A percentile compares a stretch with the other conserved stretches of the same genome.
These are phyloP conservation scores for Pseudogymnoascus verrucosus DNA, from an alignment of 2,329 filamentous ascomycete genomes.

Conservation along the genomic window DNA sequence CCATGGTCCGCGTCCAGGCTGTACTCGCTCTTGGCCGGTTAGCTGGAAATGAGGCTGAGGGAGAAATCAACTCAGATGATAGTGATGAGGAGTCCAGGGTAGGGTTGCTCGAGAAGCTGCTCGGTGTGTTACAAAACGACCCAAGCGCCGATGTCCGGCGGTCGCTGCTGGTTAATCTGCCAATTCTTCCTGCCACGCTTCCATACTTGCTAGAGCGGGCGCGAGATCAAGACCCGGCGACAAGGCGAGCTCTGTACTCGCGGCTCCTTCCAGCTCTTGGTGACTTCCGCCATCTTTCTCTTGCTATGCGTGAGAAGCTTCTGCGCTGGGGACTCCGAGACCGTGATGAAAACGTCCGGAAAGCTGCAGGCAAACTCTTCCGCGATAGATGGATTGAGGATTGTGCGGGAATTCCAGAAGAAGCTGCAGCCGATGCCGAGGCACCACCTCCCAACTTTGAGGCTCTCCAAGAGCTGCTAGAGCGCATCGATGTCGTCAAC, in stretches of 20 bases:
- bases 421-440: conserved; percentile 37
- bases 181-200: conserved; percentile 71
- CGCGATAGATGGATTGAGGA: conserved; percentile 97
- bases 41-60: conserved; percentile 68
- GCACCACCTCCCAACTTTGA: conserved; percentile 62
- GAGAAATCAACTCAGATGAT: conserved; percentile 60
- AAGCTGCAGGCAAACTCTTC: conserved; percentile 84
- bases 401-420: conserved; percentile 62
- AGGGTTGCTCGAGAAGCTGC: conserved; percentile 71
- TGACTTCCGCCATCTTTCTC: conserved; percentile 86
- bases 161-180: conserved; percentile 83
- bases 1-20: conserved; percentile 84
- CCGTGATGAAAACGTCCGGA: conserved; percentile 86
- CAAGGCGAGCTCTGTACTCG: conserved; percentile 78
- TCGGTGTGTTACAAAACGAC: conserved; percentile 88
- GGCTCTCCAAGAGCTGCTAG: conserved; percentile 81
- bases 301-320: conserved; percentile 92
- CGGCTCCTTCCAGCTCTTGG: conserved; percentile 79
- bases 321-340: conserved; percentile 91
- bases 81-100: conserved; percentile 60
- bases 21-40: conserved; percentile 82
- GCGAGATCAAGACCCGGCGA: conserved; percentile 77
- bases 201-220: conserved; percentile 86
- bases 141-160: conserved; percentile 88
- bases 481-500: conserved; percentile 88